Evolutionary conservation across 148 eudicot species (phyloP).

Genomic region (Chenopodium album): DNA sequence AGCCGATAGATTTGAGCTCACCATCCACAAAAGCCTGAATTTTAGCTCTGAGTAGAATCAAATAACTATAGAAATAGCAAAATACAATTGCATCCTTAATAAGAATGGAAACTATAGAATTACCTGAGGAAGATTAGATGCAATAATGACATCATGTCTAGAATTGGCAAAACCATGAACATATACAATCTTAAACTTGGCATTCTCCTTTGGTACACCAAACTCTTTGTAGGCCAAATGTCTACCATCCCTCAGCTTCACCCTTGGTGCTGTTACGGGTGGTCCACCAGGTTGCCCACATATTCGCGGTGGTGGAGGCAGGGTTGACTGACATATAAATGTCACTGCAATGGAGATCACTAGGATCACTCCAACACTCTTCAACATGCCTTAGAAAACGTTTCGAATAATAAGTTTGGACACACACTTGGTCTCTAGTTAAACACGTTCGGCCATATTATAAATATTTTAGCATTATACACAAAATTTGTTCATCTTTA

Average conservation of each 20-base stretch:
- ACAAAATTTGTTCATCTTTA: too few species aligned
- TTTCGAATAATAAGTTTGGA: neutral
- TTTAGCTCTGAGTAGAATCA: too few species aligned
- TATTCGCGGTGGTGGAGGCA: slow-evolving; percentile 30
- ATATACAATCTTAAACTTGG: slow-evolving; percentile 47
- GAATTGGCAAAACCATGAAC: slow-evolving; percentile 46
- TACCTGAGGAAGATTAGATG: slow-evolving; percentile 26
- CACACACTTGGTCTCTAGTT: too few species aligned
- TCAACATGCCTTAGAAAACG: slow-evolving; percentile 1
- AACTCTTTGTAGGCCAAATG: slow-evolving; percentile 56
- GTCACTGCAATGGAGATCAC: slow-evolving; percentile 17
- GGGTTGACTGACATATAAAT: slow-evolving; percentile 23
- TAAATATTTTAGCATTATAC: too few species aligned
- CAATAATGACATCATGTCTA: slow-evolving; percentile 34
- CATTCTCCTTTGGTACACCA: slow-evolving; percentile 54
- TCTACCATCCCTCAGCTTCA: slow-evolving; percentile 60
- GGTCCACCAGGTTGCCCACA: slow-evolving; percentile 39
- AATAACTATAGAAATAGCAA: neutral
- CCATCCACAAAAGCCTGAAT: too few species aligned
- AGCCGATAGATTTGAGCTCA: too few species aligned
- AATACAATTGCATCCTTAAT: neutral
- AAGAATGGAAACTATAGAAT: neutral
- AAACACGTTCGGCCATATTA: too few species aligned
- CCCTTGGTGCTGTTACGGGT: slow-evolving; percentile 34
- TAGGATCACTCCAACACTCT: slow-evolving; percentile 18